A percentile compares a stretch with the other conserved stretches of the same genome.
Evolutionary conservation across 2,329 filamentous ascomycete species (phyloP).

Genomic region (Bimuria novae-zelandiae): DNA sequence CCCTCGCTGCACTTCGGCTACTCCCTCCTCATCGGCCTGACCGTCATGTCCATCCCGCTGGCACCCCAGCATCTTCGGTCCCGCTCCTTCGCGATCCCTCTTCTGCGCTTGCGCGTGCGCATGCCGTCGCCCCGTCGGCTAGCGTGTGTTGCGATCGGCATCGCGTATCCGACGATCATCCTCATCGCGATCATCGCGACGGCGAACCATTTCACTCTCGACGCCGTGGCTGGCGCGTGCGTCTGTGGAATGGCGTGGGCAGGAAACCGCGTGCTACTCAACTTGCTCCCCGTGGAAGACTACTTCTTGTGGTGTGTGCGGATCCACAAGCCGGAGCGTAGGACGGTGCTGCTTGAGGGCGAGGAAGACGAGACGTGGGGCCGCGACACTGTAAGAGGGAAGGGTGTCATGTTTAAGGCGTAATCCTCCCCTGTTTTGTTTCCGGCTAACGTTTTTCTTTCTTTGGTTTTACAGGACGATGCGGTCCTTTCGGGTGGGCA

Average conservation of each 20-base stretch:
- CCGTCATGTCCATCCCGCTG: conserved; percentile 68
- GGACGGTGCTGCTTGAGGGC: conserved; percentile 20
- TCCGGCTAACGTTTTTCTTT: background rate
- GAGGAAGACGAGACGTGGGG: conserved; percentile 20
- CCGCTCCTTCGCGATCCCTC: conserved; percentile 32
- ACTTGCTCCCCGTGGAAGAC: conserved; percentile 68
- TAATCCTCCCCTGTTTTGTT: background rate
- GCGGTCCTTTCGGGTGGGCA: too few relatives aligned
- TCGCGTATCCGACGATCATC: conserved; percentile 68
- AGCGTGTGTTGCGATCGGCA: conserved; percentile 56
- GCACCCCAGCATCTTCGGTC: conserved; percentile 57
- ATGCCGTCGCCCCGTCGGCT: conserved; percentile 58
- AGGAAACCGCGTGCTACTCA: conserved; percentile 60
- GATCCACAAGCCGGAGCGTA: conserved; percentile 64
- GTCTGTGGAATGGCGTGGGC: conserved; percentile 69
- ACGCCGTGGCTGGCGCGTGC: conserved; percentile 69
- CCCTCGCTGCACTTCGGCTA: conserved; percentile 77
- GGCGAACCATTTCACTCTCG: conserved; percentile 73
- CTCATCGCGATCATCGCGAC: conserved; percentile 71
- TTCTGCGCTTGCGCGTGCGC: conserved; percentile 38
- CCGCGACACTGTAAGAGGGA: conserved; percentile 11
- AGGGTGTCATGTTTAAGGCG: conserved; percentile 9
- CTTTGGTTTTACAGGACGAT: too few relatives aligned
- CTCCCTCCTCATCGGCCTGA: conserved; percentile 72
- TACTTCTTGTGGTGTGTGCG: conserved; percentile 67